Conservation (phyloP, 2,329 filamentous ascomycete genomes). For the Spiromastix sp. region DNA sequence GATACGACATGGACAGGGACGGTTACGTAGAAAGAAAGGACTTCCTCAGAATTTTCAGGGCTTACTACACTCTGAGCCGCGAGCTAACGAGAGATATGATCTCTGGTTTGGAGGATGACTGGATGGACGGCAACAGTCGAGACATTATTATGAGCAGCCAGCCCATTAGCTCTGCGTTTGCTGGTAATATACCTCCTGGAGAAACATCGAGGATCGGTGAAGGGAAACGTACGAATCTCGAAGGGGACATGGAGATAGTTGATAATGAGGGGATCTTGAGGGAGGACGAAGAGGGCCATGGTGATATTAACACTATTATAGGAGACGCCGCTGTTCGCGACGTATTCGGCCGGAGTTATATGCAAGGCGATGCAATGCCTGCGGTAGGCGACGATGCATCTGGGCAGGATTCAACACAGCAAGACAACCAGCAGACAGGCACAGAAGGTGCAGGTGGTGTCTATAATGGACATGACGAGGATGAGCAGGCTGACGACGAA, state of each 20-base stretch:
- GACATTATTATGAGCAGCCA: constrained; percentile 66
- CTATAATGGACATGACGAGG: constrained; percentile 14
- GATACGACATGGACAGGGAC: constrained; percentile 84
- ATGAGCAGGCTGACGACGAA: constrained; percentile 16
- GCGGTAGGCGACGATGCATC: constrained; percentile 7
- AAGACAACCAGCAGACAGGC: constrained; percentile 14
- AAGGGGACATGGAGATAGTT: constrained; percentile 55
- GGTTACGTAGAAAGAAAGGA: constrained; percentile 78
- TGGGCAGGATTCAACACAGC: background rate
- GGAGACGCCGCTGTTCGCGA: constrained; percentile 33
- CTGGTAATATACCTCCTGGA: constrained; percentile 55
- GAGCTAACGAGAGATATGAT: constrained; percentile 80
- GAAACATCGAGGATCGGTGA: constrained; percentile 52
- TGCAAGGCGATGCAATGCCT: constrained; percentile 6
- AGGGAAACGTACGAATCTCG: constrained; percentile 53
- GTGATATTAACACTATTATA: constrained; percentile 52
- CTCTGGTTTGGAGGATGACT: constrained; percentile 65
- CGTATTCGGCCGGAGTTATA: constrained; percentile 23
- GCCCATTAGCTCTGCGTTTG: constrained; percentile 68
- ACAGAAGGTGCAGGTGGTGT: constrained; percentile 7
- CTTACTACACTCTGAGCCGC: constrained; percentile 83
- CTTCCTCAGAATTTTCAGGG: constrained; percentile 82
- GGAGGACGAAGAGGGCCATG: constrained; percentile 50
- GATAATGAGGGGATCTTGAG: constrained; percentile 51
- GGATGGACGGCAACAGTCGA: constrained; percentile 62